A percentile compares a stretch with the other conserved stretches of the same genome.
Conservation (phyloP, 768 basidiomycete genomes). For the Naganishia vaughanmartiniae region DNA sequence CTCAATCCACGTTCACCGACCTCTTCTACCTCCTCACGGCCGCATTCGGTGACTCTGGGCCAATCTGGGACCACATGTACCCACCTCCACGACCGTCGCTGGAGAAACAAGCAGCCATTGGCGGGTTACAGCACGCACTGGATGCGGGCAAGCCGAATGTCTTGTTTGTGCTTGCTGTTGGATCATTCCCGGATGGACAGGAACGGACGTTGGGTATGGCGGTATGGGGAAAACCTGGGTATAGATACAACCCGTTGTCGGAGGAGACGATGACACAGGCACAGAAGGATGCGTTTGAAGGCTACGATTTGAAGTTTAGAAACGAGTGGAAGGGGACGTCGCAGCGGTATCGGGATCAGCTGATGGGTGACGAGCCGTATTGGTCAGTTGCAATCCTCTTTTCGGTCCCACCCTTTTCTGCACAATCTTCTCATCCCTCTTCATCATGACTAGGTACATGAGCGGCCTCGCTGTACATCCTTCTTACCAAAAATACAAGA, state of each 20-base stretch:
- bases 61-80: slow-evolving; percentile 16
- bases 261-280: slow-evolving; percentile 1
- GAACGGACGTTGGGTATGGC: slow-evolving; percentile 5
- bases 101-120: neutral
- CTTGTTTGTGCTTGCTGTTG: neutral
- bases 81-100: slow-evolving; percentile 5
- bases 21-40: slow-evolving; percentile 2
- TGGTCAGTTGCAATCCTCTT: slow-evolving; percentile 2
- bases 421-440: too few species aligned
- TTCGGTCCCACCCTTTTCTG: too few species aligned
- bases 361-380: slow-evolving; percentile 19
- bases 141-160: neutral
- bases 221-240: slow-evolving; percentile 15
- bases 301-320: slow-evolving; percentile 10
- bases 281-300: slow-evolving; percentile 12
- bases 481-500: slow-evolving; percentile 6
- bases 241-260: neutral
- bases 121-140: neutral
- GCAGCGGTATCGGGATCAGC: slow-evolving; percentile 12
- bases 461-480: slow-evolving; percentile 28
- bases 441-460: slow-evolving; percentile 19
- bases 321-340: neutral
- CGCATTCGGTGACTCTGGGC: neutral
- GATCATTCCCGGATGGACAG: neutral
- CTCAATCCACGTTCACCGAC: neutral